Conservation (phyloP, 441 rosid genomes). For the Pelargonium citronellum region DNA sequence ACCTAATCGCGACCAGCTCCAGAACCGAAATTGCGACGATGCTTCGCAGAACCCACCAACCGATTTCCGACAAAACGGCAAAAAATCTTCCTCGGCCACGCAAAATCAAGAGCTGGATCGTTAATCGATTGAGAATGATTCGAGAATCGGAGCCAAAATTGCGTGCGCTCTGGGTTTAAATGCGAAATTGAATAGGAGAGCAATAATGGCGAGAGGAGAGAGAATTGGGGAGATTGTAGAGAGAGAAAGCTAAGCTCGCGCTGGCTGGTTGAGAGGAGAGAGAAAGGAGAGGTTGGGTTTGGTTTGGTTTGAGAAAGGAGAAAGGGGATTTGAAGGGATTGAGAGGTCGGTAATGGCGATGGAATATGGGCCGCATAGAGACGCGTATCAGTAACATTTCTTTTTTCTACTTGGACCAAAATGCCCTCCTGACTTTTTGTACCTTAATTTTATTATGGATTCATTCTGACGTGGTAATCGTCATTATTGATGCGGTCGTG, state of each 20-base stretch:
- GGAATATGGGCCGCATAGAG: constrained; percentile 73
- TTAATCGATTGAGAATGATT: too few species aligned
- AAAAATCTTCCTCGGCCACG: neutral
- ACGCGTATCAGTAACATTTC: constrained; percentile 27
- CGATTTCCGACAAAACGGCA: too few species aligned
- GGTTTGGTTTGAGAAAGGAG: constrained; percentile 5
- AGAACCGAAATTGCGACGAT: neutral
- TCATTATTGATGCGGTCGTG: too few species aligned
- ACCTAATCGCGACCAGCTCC: neutral
- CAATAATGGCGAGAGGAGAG: neutral
- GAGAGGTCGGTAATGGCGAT: constrained; percentile 58
- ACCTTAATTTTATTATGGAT: too few species aligned
- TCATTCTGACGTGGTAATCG: too few species aligned
- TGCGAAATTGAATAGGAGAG: neutral
- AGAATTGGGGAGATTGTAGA: neutral
- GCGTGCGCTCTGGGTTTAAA: too few species aligned
- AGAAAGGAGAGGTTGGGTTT: too few species aligned
- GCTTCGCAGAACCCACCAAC: neutral
- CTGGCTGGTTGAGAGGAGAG: too few species aligned
- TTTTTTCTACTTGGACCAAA: neutral
- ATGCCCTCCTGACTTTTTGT: neutral
- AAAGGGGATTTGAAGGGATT: constrained; percentile 36
- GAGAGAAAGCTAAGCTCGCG: neutral
- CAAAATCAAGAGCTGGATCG: too few species aligned
- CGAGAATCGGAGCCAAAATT: too few species aligned